phyloP scores from a whole-genome alignment of 2,329 filamentous ascomycete genomes.

The Cryphonectria japonica region DNA sequence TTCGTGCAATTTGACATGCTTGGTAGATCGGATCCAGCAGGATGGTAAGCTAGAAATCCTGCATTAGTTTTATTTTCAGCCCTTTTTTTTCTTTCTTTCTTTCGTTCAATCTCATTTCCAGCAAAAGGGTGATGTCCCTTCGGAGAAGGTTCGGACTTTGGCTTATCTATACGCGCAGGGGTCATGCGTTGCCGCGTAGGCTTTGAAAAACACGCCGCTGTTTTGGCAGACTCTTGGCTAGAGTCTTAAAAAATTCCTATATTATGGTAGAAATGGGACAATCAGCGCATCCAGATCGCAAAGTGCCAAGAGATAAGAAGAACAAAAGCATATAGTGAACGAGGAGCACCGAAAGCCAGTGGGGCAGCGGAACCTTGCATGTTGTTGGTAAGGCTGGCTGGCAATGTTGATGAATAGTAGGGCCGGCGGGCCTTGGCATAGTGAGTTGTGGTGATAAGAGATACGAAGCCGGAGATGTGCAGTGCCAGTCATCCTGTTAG shows the following conservation, averaged over 20 bases:
- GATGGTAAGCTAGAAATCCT: constrained; percentile 9
- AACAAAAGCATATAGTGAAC: background rate
- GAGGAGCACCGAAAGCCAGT: background rate
- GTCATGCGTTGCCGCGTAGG: background rate
- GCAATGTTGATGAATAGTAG: constrained; percentile 7
- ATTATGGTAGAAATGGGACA: background rate
- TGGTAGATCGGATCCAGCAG: background rate
- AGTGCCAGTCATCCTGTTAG: constrained; percentile 5
- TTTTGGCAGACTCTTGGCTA: background rate
- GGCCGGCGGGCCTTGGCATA: constrained; percentile 2
- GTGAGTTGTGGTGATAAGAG: constrained; percentile 22
- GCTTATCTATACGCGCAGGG: constrained; percentile 6
- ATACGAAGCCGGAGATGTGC: constrained; percentile 16
- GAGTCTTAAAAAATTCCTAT: background rate
- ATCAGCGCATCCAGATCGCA: background rate
- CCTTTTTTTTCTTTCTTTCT: too few species aligned
- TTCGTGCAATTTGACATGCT: background rate
- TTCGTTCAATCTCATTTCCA: background rate
- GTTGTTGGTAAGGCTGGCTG: background rate
- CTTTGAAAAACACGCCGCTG: background rate
- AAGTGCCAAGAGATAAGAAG: constrained; percentile 27
- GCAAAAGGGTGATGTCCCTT: background rate
- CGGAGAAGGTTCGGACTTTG: background rate
- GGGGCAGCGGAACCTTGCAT: background rate
- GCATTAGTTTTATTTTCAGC: background rate